Conservation (phyloP, 2,329 filamentous ascomycete species). For the Monosporascus sp. region DNA sequence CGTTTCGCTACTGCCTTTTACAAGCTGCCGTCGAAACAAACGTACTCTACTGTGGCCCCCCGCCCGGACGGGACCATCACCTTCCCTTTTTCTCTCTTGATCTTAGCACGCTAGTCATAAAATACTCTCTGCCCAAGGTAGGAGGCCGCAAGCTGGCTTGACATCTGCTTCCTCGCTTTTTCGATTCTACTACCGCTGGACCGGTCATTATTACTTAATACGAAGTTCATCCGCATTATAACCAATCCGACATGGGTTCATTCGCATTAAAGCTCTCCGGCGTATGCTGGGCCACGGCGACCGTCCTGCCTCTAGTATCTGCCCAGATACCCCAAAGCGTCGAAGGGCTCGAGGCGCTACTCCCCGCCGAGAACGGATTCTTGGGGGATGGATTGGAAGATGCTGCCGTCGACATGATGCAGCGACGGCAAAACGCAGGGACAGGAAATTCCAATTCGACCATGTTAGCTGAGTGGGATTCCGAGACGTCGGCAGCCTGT, state of each 20-base stretch:
- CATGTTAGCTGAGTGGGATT: slow-evolving; percentile 53
- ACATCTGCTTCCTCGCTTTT: not conserved
- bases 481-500: slow-evolving; percentile 54
- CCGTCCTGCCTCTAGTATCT: not conserved
- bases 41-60: not conserved
- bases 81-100: slow-evolving; percentile 20
- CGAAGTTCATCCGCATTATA: not conserved
- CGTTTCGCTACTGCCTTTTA: too few relatives aligned
- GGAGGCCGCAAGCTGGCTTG: not conserved
- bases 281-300: not conserved
- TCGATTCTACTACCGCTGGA: not conserved
- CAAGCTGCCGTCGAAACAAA: not conserved
- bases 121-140: not conserved
- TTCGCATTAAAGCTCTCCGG: not conserved
- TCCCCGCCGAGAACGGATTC: slow-evolving; percentile 6
- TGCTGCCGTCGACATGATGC: slow-evolving; percentile 9
- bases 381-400: slow-evolving; percentile 14
- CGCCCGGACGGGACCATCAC: not conserved
- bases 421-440: slow-evolving; percentile 13
- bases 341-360: slow-evolving; percentile 9
- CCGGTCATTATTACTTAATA: not conserved
- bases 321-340: not conserved
- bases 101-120: slow-evolving; percentile 7
- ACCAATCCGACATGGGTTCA: not conserved
- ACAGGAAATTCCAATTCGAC: slow-evolving; percentile 25